A percentile compares a stretch with the other conserved stretches of the same genome.
These are phyloP conservation scores for Fomes fomentarius DNA, from an alignment of 1,284 basidiomycete species.

Conservation along the genomic window DNA sequence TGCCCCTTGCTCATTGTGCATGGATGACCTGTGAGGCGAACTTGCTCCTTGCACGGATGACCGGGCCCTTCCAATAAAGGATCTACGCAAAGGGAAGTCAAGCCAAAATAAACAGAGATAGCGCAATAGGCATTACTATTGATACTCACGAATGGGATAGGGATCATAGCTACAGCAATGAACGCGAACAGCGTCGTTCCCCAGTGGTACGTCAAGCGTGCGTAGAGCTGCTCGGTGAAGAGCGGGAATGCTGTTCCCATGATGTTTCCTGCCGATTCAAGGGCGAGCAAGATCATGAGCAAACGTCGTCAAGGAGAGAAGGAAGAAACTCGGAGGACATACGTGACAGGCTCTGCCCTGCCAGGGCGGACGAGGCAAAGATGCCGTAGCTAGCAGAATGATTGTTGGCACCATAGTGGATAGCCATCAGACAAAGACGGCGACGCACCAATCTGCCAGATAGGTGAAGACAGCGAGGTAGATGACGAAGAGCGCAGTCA, in stretches of 20 bases:
- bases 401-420: neutral
- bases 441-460: constrained; percentile 72
- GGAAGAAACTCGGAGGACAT: constrained; percentile 30
- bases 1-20: neutral
- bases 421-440: neutral
- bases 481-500: constrained; percentile 60
- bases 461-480: constrained; percentile 73
- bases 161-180: constrained; percentile 61
- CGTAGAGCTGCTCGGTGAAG: constrained; percentile 67
- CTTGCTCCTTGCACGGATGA: constrained; percentile 62
- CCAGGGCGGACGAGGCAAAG: constrained; percentile 78
- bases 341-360: constrained; percentile 76
- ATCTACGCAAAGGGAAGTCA: constrained; percentile 44
- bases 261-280: constrained; percentile 51
- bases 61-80: constrained; percentile 64
- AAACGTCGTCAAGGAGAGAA: neutral
- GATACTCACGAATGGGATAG: constrained; percentile 63
- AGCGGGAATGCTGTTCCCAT: constrained; percentile 64
- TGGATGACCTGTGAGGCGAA: constrained; percentile 46
- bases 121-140: neutral
- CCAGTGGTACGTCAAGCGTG: constrained; percentile 65
- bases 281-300: neutral
- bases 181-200: constrained; percentile 70
- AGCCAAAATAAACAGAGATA: neutral
- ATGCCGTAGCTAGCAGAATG: constrained; percentile 56